These are phyloP conservation scores for Nematocida parisii DNA, from an alignment of 371 early-diverging fungal species.

Conservation along the genomic window DNA sequence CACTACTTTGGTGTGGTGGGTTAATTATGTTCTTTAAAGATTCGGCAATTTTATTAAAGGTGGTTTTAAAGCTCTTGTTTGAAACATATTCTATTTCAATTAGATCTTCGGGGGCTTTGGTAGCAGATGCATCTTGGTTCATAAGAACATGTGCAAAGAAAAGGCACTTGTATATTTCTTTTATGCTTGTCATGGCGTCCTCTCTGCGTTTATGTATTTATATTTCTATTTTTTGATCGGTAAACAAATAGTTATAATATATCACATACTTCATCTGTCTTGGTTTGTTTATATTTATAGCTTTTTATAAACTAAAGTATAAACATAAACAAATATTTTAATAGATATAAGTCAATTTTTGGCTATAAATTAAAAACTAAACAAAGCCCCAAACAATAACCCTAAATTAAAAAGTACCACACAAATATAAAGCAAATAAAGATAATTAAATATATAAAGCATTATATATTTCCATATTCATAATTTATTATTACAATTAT, in stretches of 20 bases:
- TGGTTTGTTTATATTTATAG: slow-evolving; percentile 6
- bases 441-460: too few species aligned
- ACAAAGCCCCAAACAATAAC: neutral
- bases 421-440: too few species aligned
- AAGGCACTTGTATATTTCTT: slow-evolving; percentile 1
- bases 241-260: slow-evolving; percentile 14
- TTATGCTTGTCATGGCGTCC: neutral
- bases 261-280: neutral
- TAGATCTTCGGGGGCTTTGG: too few species aligned
- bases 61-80: too few species aligned
- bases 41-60: too few species aligned
- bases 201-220: neutral
- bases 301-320: neutral
- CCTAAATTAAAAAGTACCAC: too few species aligned
- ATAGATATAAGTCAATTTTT: neutral
- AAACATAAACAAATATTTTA: neutral
- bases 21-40: too few species aligned
- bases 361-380: neutral
- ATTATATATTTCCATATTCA: too few species aligned
- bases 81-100: too few species aligned
- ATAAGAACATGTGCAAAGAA: neutral
- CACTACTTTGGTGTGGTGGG: too few species aligned
- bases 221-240: slow-evolving; percentile 13
- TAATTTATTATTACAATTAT: too few species aligned
- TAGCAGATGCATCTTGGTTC: neutral